Conservation (phyloP, 805 yeast species). For the Spathaspora hagerdaliae region DNA sequence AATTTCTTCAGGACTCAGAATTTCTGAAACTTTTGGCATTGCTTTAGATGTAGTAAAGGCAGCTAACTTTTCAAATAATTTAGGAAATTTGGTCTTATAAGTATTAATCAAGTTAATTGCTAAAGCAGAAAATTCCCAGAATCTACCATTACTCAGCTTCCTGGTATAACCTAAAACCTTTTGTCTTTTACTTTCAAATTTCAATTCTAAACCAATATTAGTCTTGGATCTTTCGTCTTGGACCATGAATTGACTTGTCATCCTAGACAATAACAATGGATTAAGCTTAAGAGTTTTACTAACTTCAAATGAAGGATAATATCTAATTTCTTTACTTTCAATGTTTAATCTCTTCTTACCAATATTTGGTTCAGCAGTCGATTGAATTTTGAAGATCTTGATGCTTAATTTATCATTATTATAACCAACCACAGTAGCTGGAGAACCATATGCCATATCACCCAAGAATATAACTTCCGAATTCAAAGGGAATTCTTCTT, state of each 20-base stretch:
- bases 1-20: conserved; percentile 39
- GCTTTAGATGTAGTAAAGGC: conserved; percentile 17
- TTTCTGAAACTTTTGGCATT: conserved; percentile 37
- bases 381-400: conserved; percentile 32
- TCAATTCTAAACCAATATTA: conserved; percentile 80
- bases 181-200: conserved; percentile 71
- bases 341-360: conserved; percentile 58
- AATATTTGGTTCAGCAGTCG: conserved; percentile 53
- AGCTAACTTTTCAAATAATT: conserved; percentile 44
- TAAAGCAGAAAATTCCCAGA: conserved; percentile 79
- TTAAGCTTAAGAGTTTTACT: conserved; percentile 54
- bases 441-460: conserved; percentile 81
- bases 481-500: conserved; percentile 74
- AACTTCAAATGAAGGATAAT: conserved; percentile 63
- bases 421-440: conserved; percentile 64
- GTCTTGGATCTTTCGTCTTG: conserved; percentile 45
- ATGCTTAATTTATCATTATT: conserved; percentile 50
- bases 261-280: conserved; percentile 66
- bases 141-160: conserved; percentile 41
- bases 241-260: conserved; percentile 71
- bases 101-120: conserved; percentile 64
- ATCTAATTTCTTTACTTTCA: conserved; percentile 55
- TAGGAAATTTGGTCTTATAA: conserved; percentile 60
- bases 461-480: conserved; percentile 77
- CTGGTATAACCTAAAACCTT: conserved; percentile 88